Percentiles rank a stretch among this genome's conserved stretches.
Evolutionary conservation across 495 filamentous ascomycete genomes (phyloP).

Genomic region (Bathelium albidoporum): DNA sequence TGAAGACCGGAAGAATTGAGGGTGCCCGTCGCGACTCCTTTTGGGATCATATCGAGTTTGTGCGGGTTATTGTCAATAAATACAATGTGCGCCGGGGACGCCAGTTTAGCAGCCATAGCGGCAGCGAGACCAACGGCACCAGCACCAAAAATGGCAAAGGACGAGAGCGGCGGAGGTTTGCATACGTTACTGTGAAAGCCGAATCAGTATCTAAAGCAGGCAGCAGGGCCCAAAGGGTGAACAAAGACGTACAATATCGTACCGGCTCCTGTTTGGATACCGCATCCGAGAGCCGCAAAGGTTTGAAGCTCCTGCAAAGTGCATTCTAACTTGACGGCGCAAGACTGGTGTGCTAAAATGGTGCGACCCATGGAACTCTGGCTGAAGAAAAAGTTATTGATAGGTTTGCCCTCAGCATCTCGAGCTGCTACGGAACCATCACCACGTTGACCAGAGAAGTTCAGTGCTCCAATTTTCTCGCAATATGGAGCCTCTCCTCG

Average conservation of each 20-base stretch:
- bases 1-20: slow-evolving; percentile 4
- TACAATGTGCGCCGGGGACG: slow-evolving; percentile 3
- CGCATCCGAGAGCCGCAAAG: slow-evolving; percentile 16
- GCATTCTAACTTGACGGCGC: slow-evolving; percentile 12
- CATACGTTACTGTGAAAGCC: slow-evolving; percentile 8
- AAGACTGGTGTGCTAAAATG: slow-evolving; percentile 10
- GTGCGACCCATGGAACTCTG: slow-evolving; percentile 14
- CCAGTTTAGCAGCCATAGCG: slow-evolving; percentile 8
- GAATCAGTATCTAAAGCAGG: background rate
- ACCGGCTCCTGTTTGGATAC: slow-evolving; percentile 16
- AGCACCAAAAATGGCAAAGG: slow-evolving; percentile 16
- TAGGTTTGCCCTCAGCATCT: slow-evolving; percentile 6
- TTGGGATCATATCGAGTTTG: slow-evolving; percentile 15
- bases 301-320: slow-evolving; percentile 11
- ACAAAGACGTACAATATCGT: slow-evolving; percentile 10
- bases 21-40: slow-evolving; percentile 6
- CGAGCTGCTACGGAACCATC: slow-evolving; percentile 2
- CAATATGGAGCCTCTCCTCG: slow-evolving; percentile 13
- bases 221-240: too few species aligned
- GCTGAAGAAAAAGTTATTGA: slow-evolving; percentile 15
- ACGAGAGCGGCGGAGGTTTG: slow-evolving; percentile 10
- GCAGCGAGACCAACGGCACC: slow-evolving; percentile 17
- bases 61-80: slow-evolving; percentile 10
- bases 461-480: slow-evolving; percentile 4
- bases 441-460: slow-evolving; percentile 9